Conservation (phyloP, 495 filamentous ascomycete species). For the Lophium mytilinum region DNA sequence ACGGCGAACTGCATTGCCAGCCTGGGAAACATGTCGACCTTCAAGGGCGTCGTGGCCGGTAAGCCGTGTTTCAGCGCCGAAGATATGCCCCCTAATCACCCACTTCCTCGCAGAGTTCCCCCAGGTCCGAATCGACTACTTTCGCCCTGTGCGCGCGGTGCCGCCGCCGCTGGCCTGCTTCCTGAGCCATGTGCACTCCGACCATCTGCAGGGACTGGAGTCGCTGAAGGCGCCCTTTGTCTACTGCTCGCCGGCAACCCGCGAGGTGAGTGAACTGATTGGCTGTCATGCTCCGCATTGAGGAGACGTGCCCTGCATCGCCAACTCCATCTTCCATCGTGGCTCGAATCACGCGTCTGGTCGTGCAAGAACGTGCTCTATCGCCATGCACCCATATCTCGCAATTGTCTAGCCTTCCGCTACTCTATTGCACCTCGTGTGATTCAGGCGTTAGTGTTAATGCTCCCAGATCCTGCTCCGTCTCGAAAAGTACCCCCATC, state of each 20-base stretch:
- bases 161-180: slow-evolving; percentile 75
- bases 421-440: background rate
- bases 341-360: background rate
- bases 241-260: slow-evolving; percentile 81
- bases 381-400: too few relatives aligned
- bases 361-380: too few relatives aligned
- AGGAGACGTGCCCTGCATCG: background rate
- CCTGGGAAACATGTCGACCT: slow-evolving; percentile 63
- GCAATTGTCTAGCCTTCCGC: too few relatives aligned
- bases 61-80: slow-evolving; percentile 14
- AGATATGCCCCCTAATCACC: slow-evolving; percentile 4
- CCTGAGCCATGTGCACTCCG: slow-evolving; percentile 87
- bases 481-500: slow-evolving; percentile 67
- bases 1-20: too few relatives aligned
- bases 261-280: slow-evolving; percentile 46
- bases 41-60: slow-evolving; percentile 62
- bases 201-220: slow-evolving; percentile 81
- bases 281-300: background rate
- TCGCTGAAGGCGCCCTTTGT: slow-evolving; percentile 68
- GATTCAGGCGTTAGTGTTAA: background rate
- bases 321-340: background rate
- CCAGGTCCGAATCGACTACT: slow-evolving; percentile 75
- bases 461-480: slow-evolving; percentile 50
- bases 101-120: slow-evolving; percentile 51
- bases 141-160: slow-evolving; percentile 49